Percentiles rank a stretch among this genome's conserved stretches.
Conservation (phyloP, 306 rosid genomes). For the Styphnolobium japonicum region DNA sequence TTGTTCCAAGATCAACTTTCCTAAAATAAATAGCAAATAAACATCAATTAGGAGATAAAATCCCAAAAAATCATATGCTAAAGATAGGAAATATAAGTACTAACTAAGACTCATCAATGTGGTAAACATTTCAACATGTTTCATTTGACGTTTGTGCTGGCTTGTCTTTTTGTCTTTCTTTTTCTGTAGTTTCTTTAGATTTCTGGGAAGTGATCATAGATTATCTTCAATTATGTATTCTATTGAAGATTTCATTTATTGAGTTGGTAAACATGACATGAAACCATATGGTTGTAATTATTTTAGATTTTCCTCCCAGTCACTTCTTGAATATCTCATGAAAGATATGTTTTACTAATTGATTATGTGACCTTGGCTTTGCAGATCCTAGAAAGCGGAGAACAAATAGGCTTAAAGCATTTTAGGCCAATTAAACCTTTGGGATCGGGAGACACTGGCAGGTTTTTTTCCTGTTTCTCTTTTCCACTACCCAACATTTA, state of each 20-base stretch:
- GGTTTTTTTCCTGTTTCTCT: conserved; percentile 39
- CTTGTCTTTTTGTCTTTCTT: background rate
- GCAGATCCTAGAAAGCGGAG: conserved; percentile 81
- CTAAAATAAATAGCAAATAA: no score
- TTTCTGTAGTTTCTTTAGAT: background rate
- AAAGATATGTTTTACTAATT: background rate
- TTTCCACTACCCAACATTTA: conserved; percentile 11
- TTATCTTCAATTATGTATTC: background rate
- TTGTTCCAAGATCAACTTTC: no score
- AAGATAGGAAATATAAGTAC: no score
- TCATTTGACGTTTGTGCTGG: background rate
- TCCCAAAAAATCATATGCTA: no score
- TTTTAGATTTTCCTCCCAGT: conserved; percentile 9
- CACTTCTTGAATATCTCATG: background rate
- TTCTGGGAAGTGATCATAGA: background rate
- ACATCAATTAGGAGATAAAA: no score
- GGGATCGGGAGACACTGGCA: conserved; percentile 98
- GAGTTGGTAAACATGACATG: conserved; percentile 8
- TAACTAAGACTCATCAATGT: no score
- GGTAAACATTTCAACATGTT: background rate
- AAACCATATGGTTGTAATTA: background rate
- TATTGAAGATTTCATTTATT: background rate
- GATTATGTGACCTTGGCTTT: conserved; percentile 33
- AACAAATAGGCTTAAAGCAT: conserved; percentile 76
- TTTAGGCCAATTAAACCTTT: conserved; percentile 85